phyloP scores from a whole-genome alignment of 1,139 yeast species.

The Protomyces macrosporus region DNA sequence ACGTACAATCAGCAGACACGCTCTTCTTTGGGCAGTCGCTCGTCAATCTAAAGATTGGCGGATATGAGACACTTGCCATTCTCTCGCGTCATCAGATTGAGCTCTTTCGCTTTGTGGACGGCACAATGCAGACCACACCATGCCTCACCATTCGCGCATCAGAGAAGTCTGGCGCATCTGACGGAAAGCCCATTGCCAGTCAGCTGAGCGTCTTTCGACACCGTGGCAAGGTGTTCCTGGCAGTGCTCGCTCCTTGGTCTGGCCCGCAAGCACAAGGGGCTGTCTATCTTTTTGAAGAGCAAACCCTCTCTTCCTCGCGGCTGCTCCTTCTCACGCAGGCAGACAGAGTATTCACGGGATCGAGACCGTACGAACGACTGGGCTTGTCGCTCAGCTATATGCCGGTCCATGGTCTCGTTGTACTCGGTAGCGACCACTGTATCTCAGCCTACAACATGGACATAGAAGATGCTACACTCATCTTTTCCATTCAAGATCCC shows the following conservation, averaged over 20 bases:
- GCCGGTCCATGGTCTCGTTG: neutral
- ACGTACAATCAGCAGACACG: too few species aligned
- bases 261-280: conserved; percentile 1
- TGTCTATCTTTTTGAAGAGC: conserved; percentile 1
- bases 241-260: conserved; percentile 4
- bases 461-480: neutral
- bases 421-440: neutral
- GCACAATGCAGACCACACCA: neutral
- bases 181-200: conserved; percentile 1
- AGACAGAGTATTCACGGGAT: neutral
- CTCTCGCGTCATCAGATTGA: conserved; percentile 4
- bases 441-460: neutral
- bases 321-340: neutral
- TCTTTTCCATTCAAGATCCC: conserved; percentile 4
- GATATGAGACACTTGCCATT: neutral
- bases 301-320: neutral
- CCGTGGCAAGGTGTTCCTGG: neutral
- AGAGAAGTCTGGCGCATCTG: neutral
- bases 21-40: conserved; percentile 2
- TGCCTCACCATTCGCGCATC: neutral
- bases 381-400: neutral
- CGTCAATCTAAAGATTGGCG: neutral
- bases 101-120: conserved; percentile 2
- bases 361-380: neutral
- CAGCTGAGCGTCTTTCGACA: neutral